These are phyloP conservation scores for Gillenia trifoliata DNA, from an alignment of 306 rosid species.

Conservation along the genomic window DNA sequence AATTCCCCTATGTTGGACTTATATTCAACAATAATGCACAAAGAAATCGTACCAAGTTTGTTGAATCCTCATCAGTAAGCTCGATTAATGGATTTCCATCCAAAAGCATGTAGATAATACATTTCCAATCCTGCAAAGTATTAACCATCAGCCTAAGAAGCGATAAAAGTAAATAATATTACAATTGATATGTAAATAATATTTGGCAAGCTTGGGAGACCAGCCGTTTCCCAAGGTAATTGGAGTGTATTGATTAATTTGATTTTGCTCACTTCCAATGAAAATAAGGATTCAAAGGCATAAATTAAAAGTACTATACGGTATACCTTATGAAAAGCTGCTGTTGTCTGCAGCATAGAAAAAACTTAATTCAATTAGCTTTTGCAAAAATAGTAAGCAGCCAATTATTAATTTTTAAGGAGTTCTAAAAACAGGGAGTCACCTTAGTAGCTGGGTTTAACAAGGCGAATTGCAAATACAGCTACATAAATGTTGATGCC, in stretches of 20 bases:
- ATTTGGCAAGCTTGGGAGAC: not conserved
- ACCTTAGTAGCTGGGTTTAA: constrained; percentile 86
- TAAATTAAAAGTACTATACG: not conserved
- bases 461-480: constrained; percentile 92
- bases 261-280: not conserved
- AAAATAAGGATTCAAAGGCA: not conserved
- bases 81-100: constrained; percentile 66
- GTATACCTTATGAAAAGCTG: constrained; percentile 10
- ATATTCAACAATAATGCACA: too few species aligned
- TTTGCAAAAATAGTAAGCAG: constrained; percentile 12
- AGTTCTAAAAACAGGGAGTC: constrained; percentile 2
- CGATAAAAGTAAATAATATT: constrained; percentile 14
- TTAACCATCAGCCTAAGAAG: constrained; percentile 11
- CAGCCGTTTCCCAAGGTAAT: not conserved
- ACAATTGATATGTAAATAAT: not conserved
- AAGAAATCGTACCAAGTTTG: constrained; percentile 89
- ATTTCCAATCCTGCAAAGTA: constrained; percentile 87
- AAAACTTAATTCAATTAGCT: constrained; percentile 22
- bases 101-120: constrained; percentile 81
- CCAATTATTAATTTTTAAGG: constrained; percentile 3
- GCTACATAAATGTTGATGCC: constrained; percentile 88
- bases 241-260: not conserved
- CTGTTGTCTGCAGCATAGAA: constrained; percentile 67
- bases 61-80: constrained; percentile 80
- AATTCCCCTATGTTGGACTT: too few species aligned